These are phyloP conservation scores for Vitis cinerea DNA, from an alignment of 164 flowering plant genomes.

Conservation along the genomic window DNA sequence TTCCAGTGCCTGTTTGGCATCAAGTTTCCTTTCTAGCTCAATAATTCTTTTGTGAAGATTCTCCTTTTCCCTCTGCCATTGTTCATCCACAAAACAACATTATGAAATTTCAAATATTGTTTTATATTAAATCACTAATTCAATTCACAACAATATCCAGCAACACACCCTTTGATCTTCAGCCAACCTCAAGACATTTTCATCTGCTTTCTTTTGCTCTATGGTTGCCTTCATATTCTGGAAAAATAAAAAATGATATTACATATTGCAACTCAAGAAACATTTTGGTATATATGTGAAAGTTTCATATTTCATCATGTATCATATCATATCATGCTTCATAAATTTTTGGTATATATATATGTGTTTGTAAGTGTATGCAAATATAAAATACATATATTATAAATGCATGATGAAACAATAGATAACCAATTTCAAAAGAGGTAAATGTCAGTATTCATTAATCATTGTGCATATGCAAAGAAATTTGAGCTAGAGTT, in stretches of 20 bases:
- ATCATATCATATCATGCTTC: no score
- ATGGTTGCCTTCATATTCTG: constrained; percentile 66
- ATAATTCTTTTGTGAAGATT: constrained; percentile 43
- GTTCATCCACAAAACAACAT: constrained; percentile 6
- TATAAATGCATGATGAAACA: no score
- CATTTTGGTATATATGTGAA: no score
- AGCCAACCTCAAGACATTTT: constrained; percentile 55
- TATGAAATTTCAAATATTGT: not conserved
- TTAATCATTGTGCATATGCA: no score
- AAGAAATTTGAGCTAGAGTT: no score
- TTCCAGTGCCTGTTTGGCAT: constrained; percentile 73
- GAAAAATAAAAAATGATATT: constrained; percentile 1
- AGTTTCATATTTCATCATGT: no score
- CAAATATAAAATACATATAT: no score
- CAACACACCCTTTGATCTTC: constrained; percentile 64
- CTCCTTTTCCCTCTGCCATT: constrained; percentile 61
- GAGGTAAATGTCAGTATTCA: no score
- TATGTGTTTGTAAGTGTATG: no score
- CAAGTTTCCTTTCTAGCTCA: constrained; percentile 57
- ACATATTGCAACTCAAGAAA: no score
- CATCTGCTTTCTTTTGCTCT: constrained; percentile 69
- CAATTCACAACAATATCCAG: not conserved
- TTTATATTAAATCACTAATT: not conserved
- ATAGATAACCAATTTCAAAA: no score
- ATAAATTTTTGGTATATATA: no score